A percentile compares a stretch with the other conserved stretches of the same genome.
Conservation (phyloP, 176 grass and related monocot genomes). For the Dendrocalamus sinicus region DNA sequence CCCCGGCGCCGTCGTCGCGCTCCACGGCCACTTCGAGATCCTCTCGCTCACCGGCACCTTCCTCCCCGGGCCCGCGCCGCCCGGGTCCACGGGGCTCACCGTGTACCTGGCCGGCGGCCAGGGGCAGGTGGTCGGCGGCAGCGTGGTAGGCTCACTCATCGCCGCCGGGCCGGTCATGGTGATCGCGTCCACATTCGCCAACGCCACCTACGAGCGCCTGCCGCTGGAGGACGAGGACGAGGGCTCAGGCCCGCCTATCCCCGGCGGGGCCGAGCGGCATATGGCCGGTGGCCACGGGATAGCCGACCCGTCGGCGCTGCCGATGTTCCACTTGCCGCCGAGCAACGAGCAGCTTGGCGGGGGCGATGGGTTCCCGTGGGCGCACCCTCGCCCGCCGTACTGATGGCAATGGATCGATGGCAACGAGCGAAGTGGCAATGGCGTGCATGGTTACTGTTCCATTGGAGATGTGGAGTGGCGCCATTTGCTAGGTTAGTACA, state of each 20-base stretch:
- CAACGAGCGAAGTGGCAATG: neutral
- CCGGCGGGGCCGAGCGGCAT: constrained; percentile 53
- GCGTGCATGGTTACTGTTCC: constrained; percentile 59
- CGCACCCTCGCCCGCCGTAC: constrained; percentile 69
- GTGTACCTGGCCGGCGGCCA: constrained; percentile 90
- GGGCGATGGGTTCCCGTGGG: constrained; percentile 72
- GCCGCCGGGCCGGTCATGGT: constrained; percentile 90
- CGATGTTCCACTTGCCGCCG: constrained; percentile 71
- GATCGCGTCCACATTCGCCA: constrained; percentile 94
- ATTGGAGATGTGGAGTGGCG: constrained; percentile 45
- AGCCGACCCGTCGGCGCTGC: constrained; percentile 69
- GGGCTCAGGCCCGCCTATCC: constrained; percentile 39
- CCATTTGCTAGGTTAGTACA: constrained; percentile 61
- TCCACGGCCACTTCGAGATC: constrained; percentile 95
- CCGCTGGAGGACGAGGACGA: constrained; percentile 84
- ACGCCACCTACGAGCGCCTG: constrained; percentile 91
- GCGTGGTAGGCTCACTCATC: constrained; percentile 75
- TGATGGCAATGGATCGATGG: constrained; percentile 38
- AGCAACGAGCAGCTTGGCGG: constrained; percentile 62
- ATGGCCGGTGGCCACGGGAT: constrained; percentile 58
- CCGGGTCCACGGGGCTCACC: constrained; percentile 86
- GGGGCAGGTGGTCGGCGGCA: constrained; percentile 90
- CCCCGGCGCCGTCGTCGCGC: constrained; percentile 68
- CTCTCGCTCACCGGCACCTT: constrained; percentile 90
- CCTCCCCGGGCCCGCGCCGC: constrained; percentile 81